Evolutionary conservation across 169 alveolate species (phyloP), one percentile per base, ranked within the genome.

Genomic region (Amoebophrya sp.): DNA sequence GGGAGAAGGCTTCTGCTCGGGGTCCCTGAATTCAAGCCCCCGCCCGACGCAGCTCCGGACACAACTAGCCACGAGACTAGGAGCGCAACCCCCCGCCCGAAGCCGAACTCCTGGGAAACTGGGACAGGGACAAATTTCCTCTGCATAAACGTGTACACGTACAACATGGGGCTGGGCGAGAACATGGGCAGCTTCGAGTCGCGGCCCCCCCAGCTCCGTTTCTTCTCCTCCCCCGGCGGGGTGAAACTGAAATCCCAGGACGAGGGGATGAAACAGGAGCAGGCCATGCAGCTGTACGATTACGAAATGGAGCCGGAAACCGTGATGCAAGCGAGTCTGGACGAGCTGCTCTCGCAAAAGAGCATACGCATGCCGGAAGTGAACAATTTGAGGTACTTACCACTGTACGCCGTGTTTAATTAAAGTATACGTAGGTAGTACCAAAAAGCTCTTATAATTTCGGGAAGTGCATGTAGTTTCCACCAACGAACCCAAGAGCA

Each of bases 151-250:
- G 93, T 91, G 7, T 91, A 89, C 90, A 41, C 88, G 70, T 89
- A 89, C 4, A 89, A 89, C 1, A 70, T 91, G 16, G 93, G 91
- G 1, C 91, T 91, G 13, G 91, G 93, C 42, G 91, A 89, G 1
- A 40, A 58, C 29, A 88, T 90, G 34, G 90, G 78, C n/a, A 88
- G 91, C 45, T 91, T 88, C 29, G 91, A 88, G 88, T 88, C 91
- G 0, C 91, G 93, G 4, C 91, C 93, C 0, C 93, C 93, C 4
- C 93, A 92, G 90, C 88, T 92, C 43, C 87, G 88, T 18, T 92
- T 92, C 89, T 92, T 92, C 41, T 69, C 91, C 29, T 87, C 91
- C 10, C 93, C 93, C 4, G 93, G 93, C 10, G 93, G 93, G 40
- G 91, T 70, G 34, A 26, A 48, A 41, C 67, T 88, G 78, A 88